Evolutionary conservation across 768 basidiomycete genomes (phyloP).

Genomic region (Russula foetens): DNA sequence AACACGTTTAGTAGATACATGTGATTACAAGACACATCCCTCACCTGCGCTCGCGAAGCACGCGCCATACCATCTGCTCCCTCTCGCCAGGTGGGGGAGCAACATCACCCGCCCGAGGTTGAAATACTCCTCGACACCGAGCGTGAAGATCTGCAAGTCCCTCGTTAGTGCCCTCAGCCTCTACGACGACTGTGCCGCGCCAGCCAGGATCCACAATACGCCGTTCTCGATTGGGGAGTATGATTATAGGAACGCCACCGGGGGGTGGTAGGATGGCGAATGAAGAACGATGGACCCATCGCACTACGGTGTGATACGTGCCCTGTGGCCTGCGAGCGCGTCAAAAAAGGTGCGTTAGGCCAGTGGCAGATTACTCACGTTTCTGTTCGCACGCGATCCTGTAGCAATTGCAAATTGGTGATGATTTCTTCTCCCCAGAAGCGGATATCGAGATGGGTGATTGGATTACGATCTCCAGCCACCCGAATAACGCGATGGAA

Average conservation of each 20-base stretch:
- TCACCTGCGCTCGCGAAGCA: conserved; percentile 74
- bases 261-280: conserved; percentile 53
- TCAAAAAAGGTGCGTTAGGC: conserved; percentile 12
- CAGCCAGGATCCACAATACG: conserved; percentile 62
- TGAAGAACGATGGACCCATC: conserved; percentile 77
- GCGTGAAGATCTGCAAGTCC: conserved; percentile 69
- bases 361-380: conserved; percentile 45
- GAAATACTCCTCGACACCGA: conserved; percentile 64
- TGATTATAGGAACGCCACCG: conserved; percentile 28
- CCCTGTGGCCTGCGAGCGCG: conserved; percentile 57
- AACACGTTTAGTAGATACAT: conserved; percentile 1
- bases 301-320: conserved; percentile 68
- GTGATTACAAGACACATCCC: conserved; percentile 19
- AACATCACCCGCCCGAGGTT: conserved; percentile 42
- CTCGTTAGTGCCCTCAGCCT: conserved; percentile 85
- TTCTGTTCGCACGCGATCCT: conserved; percentile 69
- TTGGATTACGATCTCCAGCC: conserved; percentile 33
- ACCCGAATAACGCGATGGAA: conserved; percentile 79
- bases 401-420: conserved; percentile 62
- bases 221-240: conserved; percentile 24
- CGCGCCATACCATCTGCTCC: conserved; percentile 51
- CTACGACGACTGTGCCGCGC: conserved; percentile 77
- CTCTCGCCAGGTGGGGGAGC: conserved; percentile 38
- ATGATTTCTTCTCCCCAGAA: conserved; percentile 79
- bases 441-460: conserved; percentile 64